A percentile compares a stretch with the other conserved stretches of the same genome.
These are phyloP conservation scores for Aspergillus kassunensis DNA, from an alignment of 495 filamentous ascomycete genomes.

Conservation along the genomic window DNA sequence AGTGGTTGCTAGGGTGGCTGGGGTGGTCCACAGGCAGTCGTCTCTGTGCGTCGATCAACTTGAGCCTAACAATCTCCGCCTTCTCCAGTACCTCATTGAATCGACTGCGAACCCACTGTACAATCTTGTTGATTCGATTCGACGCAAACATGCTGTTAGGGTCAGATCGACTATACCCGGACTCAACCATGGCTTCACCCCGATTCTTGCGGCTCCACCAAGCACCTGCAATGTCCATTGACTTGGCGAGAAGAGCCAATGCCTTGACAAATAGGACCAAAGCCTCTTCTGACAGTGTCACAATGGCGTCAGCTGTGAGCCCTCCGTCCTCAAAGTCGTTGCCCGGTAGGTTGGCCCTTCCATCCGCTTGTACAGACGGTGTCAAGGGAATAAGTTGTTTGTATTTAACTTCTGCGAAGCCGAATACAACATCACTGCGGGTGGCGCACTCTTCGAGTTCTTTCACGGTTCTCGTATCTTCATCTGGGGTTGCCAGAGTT, in stretches of 20 bases:
- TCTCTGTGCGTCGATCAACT: constrained; percentile 81
- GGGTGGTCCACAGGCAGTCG: constrained; percentile 80
- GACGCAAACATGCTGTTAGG: constrained; percentile 53
- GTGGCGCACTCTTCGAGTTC: constrained; percentile 87
- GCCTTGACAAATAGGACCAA: constrained; percentile 95
- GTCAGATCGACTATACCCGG: constrained; percentile 35
- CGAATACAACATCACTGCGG: constrained; percentile 90
- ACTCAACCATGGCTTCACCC: constrained; percentile 54
- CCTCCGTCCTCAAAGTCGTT: constrained; percentile 34
- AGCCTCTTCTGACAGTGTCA: constrained; percentile 88
- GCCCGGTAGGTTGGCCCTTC: constrained; percentile 31
- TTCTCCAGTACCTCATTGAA: constrained; percentile 98
- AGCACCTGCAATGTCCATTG: constrained; percentile 91
- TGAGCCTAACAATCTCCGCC: constrained; percentile 83
- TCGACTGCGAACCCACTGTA: constrained; percentile 88
- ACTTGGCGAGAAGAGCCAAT: constrained; percentile 78
- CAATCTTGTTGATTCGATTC: constrained; percentile 80
- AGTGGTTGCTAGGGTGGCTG: constrained; percentile 75
- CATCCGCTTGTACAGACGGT: constrained; percentile 61
- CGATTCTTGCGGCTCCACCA: constrained; percentile 85
- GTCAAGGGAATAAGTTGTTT: constrained; percentile 87
- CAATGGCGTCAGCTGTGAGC: constrained; percentile 79
- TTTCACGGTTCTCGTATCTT: constrained; percentile 74
- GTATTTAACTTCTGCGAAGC: constrained; percentile 97
- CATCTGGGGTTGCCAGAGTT: constrained; percentile 59